Evolutionary conservation across 805 yeast genomes (phyloP), one percentile per base, ranked within the genome.

Genomic region (Dipodascopsis uninucleata): DNA sequence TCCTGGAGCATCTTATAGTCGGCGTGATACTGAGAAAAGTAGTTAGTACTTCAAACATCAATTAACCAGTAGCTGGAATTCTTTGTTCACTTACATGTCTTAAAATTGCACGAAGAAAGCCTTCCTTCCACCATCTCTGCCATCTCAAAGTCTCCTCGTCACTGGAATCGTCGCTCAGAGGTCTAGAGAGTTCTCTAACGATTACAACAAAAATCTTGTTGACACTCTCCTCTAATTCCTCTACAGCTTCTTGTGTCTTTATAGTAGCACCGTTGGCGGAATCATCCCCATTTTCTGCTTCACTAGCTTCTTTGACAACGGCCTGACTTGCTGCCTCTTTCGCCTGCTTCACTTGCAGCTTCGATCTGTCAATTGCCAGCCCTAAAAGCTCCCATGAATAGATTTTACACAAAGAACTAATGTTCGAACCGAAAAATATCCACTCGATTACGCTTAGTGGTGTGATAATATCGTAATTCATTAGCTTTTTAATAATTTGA

Each of bases 401-500:
- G 10, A 39, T 43, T 17, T 39, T 33, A 16, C 44, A 37, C 25
- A 51, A 47, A 9, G 39, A 24, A n/a, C 34, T 39, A 10, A 40
- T 38, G 6, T 53, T 31, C 54, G 56, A 41, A 17, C 67, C 70
- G 14, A 62, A 55, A 47, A 77, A 69, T 4, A 78, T 59, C 48
- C 69, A 70, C 31, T 69, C 61, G 28, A 78, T 60, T 31, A 77
- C 60, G n/a, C 73, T 62, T 17, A 55, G 53, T 2, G 73, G 60
- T 4, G 66, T 53, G 3, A 81, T 56, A 18, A 81, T 61, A 2
- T 69, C 73, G 40, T 68, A 68, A 21, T 69, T 66, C 42, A 71
- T 68, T 47, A 82, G 66, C 41, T 75, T 71, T 50, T 77, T 79
- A 31, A 78, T 61, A 8, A 82, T 75, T 46, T 81, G 66, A 44